phyloP scores from a whole-genome alignment of 441 rosid species.

The Metrosideros polymorpha region DNA sequence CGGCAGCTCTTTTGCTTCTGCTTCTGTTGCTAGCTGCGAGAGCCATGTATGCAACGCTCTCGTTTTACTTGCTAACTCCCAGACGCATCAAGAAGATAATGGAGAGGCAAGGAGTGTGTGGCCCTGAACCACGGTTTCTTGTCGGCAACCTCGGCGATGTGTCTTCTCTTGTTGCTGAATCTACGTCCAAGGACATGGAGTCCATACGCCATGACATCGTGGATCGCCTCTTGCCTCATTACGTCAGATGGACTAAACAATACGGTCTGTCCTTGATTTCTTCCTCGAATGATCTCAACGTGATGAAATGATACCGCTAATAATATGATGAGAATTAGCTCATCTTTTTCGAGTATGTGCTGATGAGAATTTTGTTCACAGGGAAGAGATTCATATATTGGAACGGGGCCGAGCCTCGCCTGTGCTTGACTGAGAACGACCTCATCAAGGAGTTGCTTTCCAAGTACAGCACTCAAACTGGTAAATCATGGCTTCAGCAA shows the following conservation, averaged over 20 bases:
- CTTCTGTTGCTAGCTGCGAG: constrained; percentile 18
- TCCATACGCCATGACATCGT: constrained; percentile 62
- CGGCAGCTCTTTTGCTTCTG: constrained; percentile 21
- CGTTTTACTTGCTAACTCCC: constrained; percentile 59
- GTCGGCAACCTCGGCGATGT: constrained; percentile 76
- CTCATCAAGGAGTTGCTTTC: constrained; percentile 63
- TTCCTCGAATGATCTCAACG: not conserved
- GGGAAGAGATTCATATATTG: constrained; percentile 84
- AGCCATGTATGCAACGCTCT: constrained; percentile 37
- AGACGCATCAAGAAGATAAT: constrained; percentile 61
- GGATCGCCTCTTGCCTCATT: constrained; percentile 77
- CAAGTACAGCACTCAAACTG: constrained; percentile 57
- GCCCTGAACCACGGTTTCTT: constrained; percentile 68
- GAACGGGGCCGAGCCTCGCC: constrained; percentile 84
- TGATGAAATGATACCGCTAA: not conserved
- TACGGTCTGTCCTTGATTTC: constrained; percentile 33
- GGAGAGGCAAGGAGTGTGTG: constrained; percentile 83
- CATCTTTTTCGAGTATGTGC: not conserved
- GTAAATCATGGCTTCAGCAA: constrained; percentile 87
- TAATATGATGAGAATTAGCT: not conserved
- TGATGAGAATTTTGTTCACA: constrained; percentile 1
- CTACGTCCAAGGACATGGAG: constrained; percentile 51
- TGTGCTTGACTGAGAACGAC: constrained; percentile 67
- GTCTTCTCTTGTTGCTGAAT: constrained; percentile 41
- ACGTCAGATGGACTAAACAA: constrained; percentile 61